Base-by-base conservation (phyloP, 108 stramenopile species). In the Licmophora abbreviata region DNA sequence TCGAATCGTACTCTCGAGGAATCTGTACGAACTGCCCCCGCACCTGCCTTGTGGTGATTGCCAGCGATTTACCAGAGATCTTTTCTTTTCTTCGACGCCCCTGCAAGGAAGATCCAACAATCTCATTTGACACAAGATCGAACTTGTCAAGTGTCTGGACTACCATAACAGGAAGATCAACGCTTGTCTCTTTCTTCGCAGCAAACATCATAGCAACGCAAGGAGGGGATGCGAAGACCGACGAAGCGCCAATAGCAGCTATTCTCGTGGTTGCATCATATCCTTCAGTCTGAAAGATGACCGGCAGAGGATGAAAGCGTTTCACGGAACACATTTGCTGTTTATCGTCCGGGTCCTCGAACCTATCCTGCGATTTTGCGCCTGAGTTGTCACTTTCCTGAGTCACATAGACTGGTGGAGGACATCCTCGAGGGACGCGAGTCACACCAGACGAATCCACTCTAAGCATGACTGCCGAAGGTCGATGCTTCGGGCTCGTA, bases 391-490 rank as follows among this genome's bases (percentile, higher is more conserved):
- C 59, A 18, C 40, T 27, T 46, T 24, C 5, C 22, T n/a, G 11
- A 57, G n/a, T n/a, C 4, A 7, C 56, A 4, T n/a, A 14, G 3
- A 12, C 11, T 32, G 45, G 12, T 6, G 29, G 28, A 44, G 9
- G 15, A 15, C n/a, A 61, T 32, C 69, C 69, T 30, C 66, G 65
- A 29, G 55, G 51, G 2, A 68, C 30, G 15, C 40, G 35, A 30
- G 61, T 59, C 1, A 56, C 60, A 31, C 26, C 58, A 21, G 51
- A 35, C 23, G 58, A 48, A 50, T 67, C 64, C 47, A 59, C 34
- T 45, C 63, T 58, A 60, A 72, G 54, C 11, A 59, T 36, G 30
- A 73, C 31, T 24, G 58, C 51, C 45, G 62, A 12, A 31, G 34
- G 25, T n/a, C 11, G n/a, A 33, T 8, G 23, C 28, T 25, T 2